Evolutionary conservation across 2,329 filamentous ascomycete species (phyloP).

Genomic region (Orbilia brochopaga): DNA sequence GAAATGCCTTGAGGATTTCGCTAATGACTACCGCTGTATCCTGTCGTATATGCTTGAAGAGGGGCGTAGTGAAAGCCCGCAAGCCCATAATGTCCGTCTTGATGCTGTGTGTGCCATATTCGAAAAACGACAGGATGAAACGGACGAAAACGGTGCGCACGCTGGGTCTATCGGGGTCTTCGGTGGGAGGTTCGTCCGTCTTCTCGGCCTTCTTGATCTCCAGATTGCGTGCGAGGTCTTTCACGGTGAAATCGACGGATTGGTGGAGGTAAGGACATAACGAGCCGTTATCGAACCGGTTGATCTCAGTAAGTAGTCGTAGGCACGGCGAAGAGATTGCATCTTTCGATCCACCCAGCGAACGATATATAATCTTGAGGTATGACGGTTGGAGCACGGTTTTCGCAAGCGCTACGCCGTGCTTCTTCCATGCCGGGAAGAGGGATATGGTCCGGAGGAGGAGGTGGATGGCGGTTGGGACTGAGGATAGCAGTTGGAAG

Average conservation of each 20-base stretch:
- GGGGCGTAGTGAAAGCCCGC: slow-evolving; percentile 69
- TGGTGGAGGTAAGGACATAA: slow-evolving; percentile 79
- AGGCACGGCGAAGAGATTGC: slow-evolving; percentile 88
- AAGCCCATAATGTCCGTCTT: slow-evolving; percentile 84
- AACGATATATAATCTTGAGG: slow-evolving; percentile 77
- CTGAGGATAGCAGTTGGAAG: slow-evolving; percentile 78
- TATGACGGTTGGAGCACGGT: slow-evolving; percentile 81
- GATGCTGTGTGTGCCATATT: slow-evolving; percentile 75
- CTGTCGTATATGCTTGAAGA: slow-evolving; percentile 77
- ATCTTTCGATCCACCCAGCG: slow-evolving; percentile 80
- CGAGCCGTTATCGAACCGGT: slow-evolving; percentile 81
- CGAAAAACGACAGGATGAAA: slow-evolving; percentile 79
- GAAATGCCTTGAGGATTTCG: slow-evolving; percentile 75
- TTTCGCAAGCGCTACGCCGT: slow-evolving; percentile 79
- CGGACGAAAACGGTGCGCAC: slow-evolving; percentile 81
- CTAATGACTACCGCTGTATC: slow-evolving; percentile 77
- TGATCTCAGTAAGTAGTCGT: slow-evolving; percentile 82
- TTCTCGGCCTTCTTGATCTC: slow-evolving; percentile 62
- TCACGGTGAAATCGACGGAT: slow-evolving; percentile 77
- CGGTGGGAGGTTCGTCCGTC: slow-evolving; percentile 66
- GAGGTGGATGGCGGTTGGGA: slow-evolving; percentile 79
- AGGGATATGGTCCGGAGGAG: slow-evolving; percentile 78
- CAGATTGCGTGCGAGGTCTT: slow-evolving; percentile 79
- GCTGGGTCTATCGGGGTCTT: slow-evolving; percentile 74
- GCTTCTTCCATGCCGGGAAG: slow-evolving; percentile 73